These are phyloP conservation scores for Xanthoconium separans DNA, from an alignment of 1,284 basidiomycete genomes.

Conservation along the genomic window DNA sequence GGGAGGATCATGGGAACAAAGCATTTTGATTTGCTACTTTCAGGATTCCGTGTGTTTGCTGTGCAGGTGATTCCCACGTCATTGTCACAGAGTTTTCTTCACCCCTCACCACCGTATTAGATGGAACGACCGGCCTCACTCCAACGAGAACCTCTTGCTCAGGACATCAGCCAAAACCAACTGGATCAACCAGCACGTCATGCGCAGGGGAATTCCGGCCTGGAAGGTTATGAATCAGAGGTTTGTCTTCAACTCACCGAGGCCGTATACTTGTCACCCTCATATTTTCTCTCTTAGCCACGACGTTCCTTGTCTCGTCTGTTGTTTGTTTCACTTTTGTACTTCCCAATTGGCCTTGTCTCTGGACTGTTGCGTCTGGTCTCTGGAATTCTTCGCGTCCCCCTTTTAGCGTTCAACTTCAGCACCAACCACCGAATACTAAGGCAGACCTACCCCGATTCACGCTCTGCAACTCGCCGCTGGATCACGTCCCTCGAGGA, in stretches of 20 bases:
- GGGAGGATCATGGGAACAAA: no score
- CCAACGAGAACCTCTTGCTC: constrained; percentile 3
- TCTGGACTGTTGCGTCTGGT: constrained; percentile 53
- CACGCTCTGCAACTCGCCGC: constrained; percentile 57
- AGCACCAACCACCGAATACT: constrained; percentile 43
- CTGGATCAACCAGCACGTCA: constrained; percentile 29
- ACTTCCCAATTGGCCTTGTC: constrained; percentile 49
- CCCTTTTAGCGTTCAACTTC: constrained; percentile 44
- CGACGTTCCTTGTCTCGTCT: constrained; percentile 8
- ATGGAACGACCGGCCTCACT: background rate
- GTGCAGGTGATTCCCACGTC: no score
- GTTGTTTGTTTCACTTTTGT: constrained; percentile 36
- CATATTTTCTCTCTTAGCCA: background rate
- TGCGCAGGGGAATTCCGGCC: constrained; percentile 54
- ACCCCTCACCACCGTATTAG: no score
- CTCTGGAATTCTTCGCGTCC: constrained; percentile 51
- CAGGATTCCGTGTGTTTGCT: no score
- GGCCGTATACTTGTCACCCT: background rate
- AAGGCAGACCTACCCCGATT: constrained; percentile 36
- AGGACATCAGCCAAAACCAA: constrained; percentile 11
- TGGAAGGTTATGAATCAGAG: constrained; percentile 22
- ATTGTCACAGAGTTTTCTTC: no score
- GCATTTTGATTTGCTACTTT: no score
- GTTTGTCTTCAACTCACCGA: constrained; percentile 4
- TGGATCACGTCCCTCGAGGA: constrained; percentile 80